Evolutionary conservation across 2,329 filamentous ascomycete genomes (phyloP).

Genomic region (Nothophaeocryptopus gaeumannii): DNA sequence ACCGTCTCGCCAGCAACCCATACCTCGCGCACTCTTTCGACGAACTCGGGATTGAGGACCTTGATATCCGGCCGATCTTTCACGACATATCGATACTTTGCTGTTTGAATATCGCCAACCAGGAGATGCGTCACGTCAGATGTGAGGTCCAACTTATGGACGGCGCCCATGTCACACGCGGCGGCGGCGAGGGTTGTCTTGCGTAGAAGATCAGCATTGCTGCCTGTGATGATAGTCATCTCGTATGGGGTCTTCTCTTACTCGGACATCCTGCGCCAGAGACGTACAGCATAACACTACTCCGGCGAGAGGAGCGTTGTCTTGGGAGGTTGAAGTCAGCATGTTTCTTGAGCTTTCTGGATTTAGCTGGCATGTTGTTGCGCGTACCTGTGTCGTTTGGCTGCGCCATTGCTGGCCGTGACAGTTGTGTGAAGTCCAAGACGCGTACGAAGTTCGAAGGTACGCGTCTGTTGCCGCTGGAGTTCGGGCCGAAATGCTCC

Average conservation of each 20-base stretch:
- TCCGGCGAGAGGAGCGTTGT: conserved; percentile 26
- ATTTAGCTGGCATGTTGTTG: conserved; percentile 5
- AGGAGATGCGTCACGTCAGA: conserved; percentile 93
- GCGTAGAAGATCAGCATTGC: conserved; percentile 5
- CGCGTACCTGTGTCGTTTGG: conserved; percentile 13
- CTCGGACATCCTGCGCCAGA: conserved; percentile 34
- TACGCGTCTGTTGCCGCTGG: too few relatives aligned
- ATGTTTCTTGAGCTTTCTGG: not conserved
- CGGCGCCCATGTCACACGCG: conserved; percentile 77
- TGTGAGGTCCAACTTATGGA: conserved; percentile 88
- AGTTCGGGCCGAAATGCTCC: too few relatives aligned
- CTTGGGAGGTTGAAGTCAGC: conserved; percentile 2
- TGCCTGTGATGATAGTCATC: conserved; percentile 2
- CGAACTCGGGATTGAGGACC: conserved; percentile 78
- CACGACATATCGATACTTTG: conserved; percentile 94
- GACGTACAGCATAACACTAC: conserved; percentile 36
- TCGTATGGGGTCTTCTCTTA: conserved; percentile 19
- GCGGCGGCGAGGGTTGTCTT: conserved; percentile 49
- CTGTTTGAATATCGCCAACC: conserved; percentile 82
- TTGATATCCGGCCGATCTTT: conserved; percentile 82
- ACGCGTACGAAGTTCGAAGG: too few relatives aligned
- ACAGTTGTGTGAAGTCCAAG: not conserved
- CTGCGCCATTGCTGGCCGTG: conserved; percentile 19
- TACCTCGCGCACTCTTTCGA: conserved; percentile 71
- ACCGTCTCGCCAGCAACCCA: conserved; percentile 81